Base-by-base conservation (phyloP, 768 basidiomycete species). In the Mycena olivaceomarginata region DNA sequence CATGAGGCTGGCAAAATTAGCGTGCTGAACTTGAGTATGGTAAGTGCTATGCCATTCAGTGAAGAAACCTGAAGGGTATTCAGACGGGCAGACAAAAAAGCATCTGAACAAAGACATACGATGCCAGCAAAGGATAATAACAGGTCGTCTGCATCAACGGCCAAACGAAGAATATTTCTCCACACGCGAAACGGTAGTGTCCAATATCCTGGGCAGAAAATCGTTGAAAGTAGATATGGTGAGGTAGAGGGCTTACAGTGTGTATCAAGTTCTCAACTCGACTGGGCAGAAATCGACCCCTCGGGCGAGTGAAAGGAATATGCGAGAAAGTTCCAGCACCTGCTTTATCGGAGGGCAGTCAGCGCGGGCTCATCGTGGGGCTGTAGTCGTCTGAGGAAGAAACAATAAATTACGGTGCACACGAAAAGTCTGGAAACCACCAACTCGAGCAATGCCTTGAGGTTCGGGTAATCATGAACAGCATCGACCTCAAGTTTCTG, bases 201-300 rank as follows among this genome's bases (percentile, higher is more conserved):
- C 31, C 0, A 89, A 87, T 31, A 93, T 84, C 41, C 94, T 94
- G 68, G 75, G 22, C 16, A 16, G 46, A 45, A 79, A 53, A 43
- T 46, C 31, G n/a, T 43, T 37, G 43, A 57, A 57, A 31, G 18
- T 10, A 9, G 5, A 31, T 22, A 18, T 25, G 8, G 25, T 12
- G 12, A 57, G n/a, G 25, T 31, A 31, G 31, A 31, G 3, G 31
- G 82, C 89, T 80, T 76, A 94, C 94, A 87, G 83, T 67, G 85
- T 80, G 10, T 88, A 80, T 82, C 94, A 95, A 56, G 85, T 84
- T 46, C 90, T 78, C 39, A 94, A 79, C 40, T 87, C 80, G 43
- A 87, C 84, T 0, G 94, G 94, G 79, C 87, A 89, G 80, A 91
- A 94, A 79, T 93, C 92, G 11, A 91, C 80, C 3, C 89, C 87